Percentiles rank a stretch among this genome's conserved stretches.
Conservation (phyloP, 306 rosid species). For the Corylus heterophylla region DNA sequence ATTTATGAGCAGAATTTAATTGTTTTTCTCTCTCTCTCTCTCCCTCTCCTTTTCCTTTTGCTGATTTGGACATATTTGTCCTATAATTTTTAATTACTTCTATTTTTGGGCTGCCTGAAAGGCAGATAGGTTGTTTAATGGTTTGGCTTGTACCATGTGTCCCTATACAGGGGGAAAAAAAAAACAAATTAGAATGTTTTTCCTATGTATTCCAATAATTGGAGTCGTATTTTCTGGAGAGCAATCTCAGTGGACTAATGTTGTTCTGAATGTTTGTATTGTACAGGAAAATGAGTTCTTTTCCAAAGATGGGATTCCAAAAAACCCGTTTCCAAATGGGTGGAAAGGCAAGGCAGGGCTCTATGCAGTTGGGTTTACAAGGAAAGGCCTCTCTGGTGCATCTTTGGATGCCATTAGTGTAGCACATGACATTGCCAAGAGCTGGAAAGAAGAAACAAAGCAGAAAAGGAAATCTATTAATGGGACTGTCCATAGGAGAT, state of each 20-base stretch:
- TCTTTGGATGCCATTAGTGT: constrained; percentile 84
- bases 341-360: constrained; percentile 90
- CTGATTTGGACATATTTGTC: not conserved
- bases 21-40: not conserved
- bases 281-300: constrained; percentile 78
- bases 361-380: constrained; percentile 92
- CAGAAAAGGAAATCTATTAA: constrained; percentile 54
- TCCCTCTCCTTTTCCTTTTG: not conserved
- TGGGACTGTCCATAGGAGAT: constrained; percentile 77
- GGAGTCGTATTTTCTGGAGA: not conserved
- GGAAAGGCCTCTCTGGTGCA: constrained; percentile 88
- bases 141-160: not conserved
- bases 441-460: constrained; percentile 83
- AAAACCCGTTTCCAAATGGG: constrained; percentile 78
- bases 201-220: not conserved
- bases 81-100: not conserved
- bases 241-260: constrained; percentile 15
- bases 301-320: constrained; percentile 75
- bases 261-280: constrained; percentile 19
- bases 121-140: not conserved
- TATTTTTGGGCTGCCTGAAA: not conserved
- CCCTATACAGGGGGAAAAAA: too few relatives aligned
- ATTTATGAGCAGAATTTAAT: not conserved
- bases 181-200: not conserved
- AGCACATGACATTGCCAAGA: constrained; percentile 78